A percentile compares a stretch with the other conserved stretches of the same genome.
phyloP scores from a whole-genome alignment of 2,329 filamentous ascomycete genomes.

The Tetracladium maxilliforme region DNA sequence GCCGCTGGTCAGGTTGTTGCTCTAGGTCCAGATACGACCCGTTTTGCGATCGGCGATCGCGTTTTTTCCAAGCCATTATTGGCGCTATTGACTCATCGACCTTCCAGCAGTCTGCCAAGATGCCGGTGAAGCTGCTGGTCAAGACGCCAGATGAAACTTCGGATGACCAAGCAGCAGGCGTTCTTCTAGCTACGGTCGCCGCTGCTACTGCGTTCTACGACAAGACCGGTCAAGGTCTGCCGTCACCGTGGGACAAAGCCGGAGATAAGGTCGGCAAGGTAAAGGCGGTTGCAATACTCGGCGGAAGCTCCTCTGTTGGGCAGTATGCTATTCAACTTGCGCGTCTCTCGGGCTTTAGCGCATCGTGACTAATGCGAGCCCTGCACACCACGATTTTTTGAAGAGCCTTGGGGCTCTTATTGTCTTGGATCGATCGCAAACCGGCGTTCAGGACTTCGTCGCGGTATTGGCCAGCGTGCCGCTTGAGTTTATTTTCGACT shows the following conservation, averaged over 20 bases:
- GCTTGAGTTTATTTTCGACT: constrained; percentile 15
- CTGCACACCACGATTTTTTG: constrained; percentile 9
- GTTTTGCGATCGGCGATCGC: constrained; percentile 10
- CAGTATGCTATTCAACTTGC: constrained; percentile 19
- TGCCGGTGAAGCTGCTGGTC: constrained; percentile 15
- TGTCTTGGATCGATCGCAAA: constrained; percentile 10
- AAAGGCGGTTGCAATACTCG: constrained; percentile 14
- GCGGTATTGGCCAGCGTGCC: constrained; percentile 11
- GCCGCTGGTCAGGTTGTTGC: constrained; percentile 9
- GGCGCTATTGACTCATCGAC: constrained; percentile 13
- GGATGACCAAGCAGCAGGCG: constrained; percentile 14
- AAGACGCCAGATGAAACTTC: constrained; percentile 15
- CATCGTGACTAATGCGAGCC: constrained; percentile 16
- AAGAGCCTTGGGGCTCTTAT: constrained; percentile 11
- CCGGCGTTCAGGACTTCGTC: constrained; percentile 9
- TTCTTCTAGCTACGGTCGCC: constrained; percentile 10
- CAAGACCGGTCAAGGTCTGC: constrained; percentile 10
- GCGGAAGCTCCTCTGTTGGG: constrained; percentile 18
- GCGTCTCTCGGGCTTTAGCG: constrained; percentile 16
- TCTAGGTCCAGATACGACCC: constrained; percentile 8
- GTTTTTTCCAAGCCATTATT: constrained; percentile 20
- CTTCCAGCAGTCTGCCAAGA: constrained; percentile 21
- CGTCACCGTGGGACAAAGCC: constrained; percentile 13
- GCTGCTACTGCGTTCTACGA: constrained; percentile 10
- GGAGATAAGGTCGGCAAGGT: constrained; percentile 9